Evolutionary conservation across 2,329 filamentous ascomycete species (phyloP), one percentile per base, ranked within the genome.

Genomic region (Fusarium annulatum): DNA sequence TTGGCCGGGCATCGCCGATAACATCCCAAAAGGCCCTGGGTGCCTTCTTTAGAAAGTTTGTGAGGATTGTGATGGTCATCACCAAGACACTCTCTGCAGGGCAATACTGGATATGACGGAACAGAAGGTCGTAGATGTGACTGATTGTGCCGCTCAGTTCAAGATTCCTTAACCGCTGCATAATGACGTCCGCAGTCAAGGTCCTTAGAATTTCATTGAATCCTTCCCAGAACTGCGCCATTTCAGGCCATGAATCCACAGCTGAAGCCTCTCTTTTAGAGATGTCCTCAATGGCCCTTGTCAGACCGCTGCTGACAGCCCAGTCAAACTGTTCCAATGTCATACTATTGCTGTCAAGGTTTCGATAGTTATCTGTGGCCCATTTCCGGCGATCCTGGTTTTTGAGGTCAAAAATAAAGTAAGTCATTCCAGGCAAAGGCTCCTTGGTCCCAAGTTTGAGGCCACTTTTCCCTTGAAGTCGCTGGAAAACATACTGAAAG

Each of bases 1-100:
- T 91, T 7, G 94, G 92, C 2, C 93, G 92, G 57, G 96, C 94
- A 36, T 94, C 90, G 57, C 93, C 92, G 83, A 97, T 92, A 4
- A 94, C 92, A 76, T 94, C 92, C 96, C 96, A 98, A 76, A 98
- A 96, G 49, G 93, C 93, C 61, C 88, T 89, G 0, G 94, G 88
- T 0, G 94, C 92, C 76, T 93, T 95, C 72, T 91, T 88, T 59
- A 98, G 85, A 21, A 98, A 87, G 18, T 86, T 86, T 49, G 89
- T 90, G 69, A 97, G 88, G 3, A 92, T 90, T 63, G 91, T 89
- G 51, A 97, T 86, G 21, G 96, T 86, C 65, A 91, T 88, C 18
- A 91, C 86, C 66, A 97, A 86, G 28, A 93, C 89, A 5, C 85
- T 84, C 63, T 88, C 87, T 19, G 86, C 86, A 46, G 84, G 83